A percentile compares a stretch with the other conserved stretches of the same genome.
phyloP scores from a whole-genome alignment of 345 rosid genomes.

The Populus tremula region DNA sequence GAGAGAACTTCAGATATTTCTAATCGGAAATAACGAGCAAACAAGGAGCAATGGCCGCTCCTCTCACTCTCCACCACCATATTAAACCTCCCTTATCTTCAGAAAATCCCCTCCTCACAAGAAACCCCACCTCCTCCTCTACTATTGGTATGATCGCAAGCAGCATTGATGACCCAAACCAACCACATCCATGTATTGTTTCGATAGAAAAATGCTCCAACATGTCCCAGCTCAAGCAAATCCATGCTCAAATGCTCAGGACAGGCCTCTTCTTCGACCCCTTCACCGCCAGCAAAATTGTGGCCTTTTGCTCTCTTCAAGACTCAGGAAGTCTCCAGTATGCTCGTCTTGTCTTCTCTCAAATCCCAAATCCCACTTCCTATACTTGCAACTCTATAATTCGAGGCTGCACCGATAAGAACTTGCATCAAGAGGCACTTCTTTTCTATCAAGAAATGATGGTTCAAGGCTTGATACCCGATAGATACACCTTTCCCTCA shows the following conservation, averaged over 20 bases:
- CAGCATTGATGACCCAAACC: background rate
- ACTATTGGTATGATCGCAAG: background rate
- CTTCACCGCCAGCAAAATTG: slow-evolving; percentile 3
- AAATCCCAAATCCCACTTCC: slow-evolving; percentile 11
- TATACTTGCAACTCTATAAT: slow-evolving; percentile 18
- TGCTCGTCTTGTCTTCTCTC: slow-evolving; percentile 14
- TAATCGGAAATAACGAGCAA: background rate
- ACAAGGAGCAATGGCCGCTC: slow-evolving; percentile 7
- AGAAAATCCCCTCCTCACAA: background rate
- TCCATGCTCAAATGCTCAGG: slow-evolving; percentile 19
- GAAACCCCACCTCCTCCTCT: background rate
- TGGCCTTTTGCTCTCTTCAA: slow-evolving; percentile 4
- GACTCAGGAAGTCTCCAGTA: slow-evolving; percentile 16
- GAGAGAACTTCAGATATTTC: no score
- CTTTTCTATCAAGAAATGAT: slow-evolving; percentile 15
- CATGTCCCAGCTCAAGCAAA: slow-evolving; percentile 19
- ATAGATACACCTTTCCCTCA: slow-evolving; percentile 25
- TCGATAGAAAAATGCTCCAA: slow-evolving; percentile 14
- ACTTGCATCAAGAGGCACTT: slow-evolving; percentile 7
- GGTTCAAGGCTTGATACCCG: slow-evolving; percentile 9
- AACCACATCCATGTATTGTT: slow-evolving; percentile 11
- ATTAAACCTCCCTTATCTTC: slow-evolving; percentile 4
- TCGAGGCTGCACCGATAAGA: slow-evolving; percentile 23
- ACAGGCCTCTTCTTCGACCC: slow-evolving; percentile 9
- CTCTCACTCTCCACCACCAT: slow-evolving; percentile 4